Evolutionary conservation across 345 rosid genomes (phyloP), one percentile per base, ranked within the genome.

Genomic region (Melastoma malabathricum): DNA sequence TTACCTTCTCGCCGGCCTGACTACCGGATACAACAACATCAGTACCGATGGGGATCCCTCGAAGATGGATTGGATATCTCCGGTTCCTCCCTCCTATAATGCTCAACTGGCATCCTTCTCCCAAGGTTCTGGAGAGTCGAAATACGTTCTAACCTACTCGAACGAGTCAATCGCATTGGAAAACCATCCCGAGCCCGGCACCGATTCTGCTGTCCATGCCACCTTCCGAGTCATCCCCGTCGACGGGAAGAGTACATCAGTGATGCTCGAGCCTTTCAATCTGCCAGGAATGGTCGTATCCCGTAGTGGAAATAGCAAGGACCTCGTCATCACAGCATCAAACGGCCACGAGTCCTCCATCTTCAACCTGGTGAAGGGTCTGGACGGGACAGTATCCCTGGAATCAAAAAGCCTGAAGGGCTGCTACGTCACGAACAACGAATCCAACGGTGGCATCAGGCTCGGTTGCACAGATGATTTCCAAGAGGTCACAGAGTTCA

Each of bases 251-350:
- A 89, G 93, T n/a, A 68, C 77, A 68, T 47, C 46, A 10, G 75
- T 86, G 46, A 67, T 62, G 75, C 70, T 92, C 0, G 98, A 92
- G 54, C 89, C 95, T 46, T 84, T 84, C 44, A 75, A 77, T 65
- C 71, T 72, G 57, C 95, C 98, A 3, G 95, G 96, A 46, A 82
- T 74, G 92, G 45, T 75, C 47, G 47, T 92, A 18, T 75, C 52
- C 55, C 65, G 52, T 13, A 63, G 69, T 58, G 82, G 73, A 48
- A 48, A 54, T 22, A 79, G 62, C 8, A n/a, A 41, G 39, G 34
- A 51, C 55, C 68, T 86, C 44, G 65, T 31, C 0, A 67, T 86
- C 18, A 58, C 61, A 53, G 72, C 50, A 52, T 64, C 76, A 38
- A 65, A n/a, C 2, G 54, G 18, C 0, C 62, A 52, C 13, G 68